phyloP scores from a whole-genome alignment of 2,329 filamentous ascomycete species.

The Aspergillus awamori region DNA sequence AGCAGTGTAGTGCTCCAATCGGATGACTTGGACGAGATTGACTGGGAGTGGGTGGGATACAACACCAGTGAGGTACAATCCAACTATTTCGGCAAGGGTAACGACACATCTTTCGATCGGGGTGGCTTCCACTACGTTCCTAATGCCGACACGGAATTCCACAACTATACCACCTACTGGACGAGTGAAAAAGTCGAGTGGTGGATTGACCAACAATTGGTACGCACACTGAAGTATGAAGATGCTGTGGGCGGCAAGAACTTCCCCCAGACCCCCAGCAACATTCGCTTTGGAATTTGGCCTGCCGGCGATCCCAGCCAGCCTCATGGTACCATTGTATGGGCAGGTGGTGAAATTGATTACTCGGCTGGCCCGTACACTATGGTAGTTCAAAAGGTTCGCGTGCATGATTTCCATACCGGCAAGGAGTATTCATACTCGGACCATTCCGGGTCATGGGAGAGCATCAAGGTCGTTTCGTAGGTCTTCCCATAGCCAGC shows the following conservation, averaged over 20 bases:
- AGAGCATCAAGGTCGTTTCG: constrained; percentile 64
- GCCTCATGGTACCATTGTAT: constrained; percentile 57
- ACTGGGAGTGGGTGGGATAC: constrained; percentile 61
- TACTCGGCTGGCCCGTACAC: constrained; percentile 68
- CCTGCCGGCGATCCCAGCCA: constrained; percentile 58
- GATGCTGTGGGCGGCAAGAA: constrained; percentile 60
- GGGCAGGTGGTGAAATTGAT: constrained; percentile 71
- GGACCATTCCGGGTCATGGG: constrained; percentile 63
- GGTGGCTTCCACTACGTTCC: constrained; percentile 72
- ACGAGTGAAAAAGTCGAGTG: constrained; percentile 65
- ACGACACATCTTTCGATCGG: constrained; percentile 74
- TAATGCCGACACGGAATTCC: constrained; percentile 57
- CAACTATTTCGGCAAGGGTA: constrained; percentile 96
- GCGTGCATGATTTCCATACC: constrained; percentile 61
- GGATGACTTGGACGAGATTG: constrained; percentile 83
- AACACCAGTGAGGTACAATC: constrained; percentile 61
- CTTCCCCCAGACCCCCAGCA: constrained; percentile 75
- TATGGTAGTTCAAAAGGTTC: constrained; percentile 70
- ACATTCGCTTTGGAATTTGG: constrained; percentile 71
- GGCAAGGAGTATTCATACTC: constrained; percentile 68
- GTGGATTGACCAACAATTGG: constrained; percentile 63
- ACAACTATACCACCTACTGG: constrained; percentile 65
- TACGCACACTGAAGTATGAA: constrained; percentile 64
- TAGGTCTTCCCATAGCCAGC: constrained; percentile 28
- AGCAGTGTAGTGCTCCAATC: constrained; percentile 81